Conservation (phyloP, 2,329 filamentous ascomycete species). For the Moelleriella libera region DNA sequence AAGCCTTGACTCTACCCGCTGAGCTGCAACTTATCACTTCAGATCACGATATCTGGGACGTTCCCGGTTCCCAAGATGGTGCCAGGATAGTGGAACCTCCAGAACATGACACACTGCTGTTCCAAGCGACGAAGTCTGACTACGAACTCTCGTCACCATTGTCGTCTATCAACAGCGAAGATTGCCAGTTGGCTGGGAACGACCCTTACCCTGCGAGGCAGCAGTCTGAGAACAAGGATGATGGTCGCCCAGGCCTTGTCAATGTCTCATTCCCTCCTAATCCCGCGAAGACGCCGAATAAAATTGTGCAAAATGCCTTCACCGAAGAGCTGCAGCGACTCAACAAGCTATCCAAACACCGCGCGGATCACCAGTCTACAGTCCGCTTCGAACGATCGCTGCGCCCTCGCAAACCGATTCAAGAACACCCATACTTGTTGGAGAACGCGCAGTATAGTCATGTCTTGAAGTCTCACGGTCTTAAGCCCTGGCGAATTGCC, state of each 20-base stretch:
- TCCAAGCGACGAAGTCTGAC: background rate
- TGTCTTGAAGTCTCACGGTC: conserved; percentile 37
- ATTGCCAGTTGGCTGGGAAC: conserved; percentile 5
- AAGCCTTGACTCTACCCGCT: background rate
- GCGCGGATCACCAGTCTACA: conserved; percentile 4
- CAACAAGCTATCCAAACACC: background rate
- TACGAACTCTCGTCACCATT: conserved; percentile 17
- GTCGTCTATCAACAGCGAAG: conserved; percentile 17
- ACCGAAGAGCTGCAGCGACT: background rate
- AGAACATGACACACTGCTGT: no score
- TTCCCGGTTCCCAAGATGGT: conserved; percentile 18
- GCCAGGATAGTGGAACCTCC: background rate
- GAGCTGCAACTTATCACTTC: background rate
- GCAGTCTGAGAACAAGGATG: no score
- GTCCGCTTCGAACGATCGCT: conserved; percentile 32
- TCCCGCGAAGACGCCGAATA: background rate
- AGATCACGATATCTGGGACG: conserved; percentile 19
- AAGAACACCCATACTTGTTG: conserved; percentile 43
- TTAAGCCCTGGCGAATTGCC: conserved; percentile 34
- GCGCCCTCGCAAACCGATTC: conserved; percentile 46
- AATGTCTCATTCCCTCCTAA: background rate
- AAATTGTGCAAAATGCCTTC: background rate
- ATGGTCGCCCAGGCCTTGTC: no score
- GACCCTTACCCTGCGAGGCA: background rate
- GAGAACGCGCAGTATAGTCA: conserved; percentile 41